These are phyloP conservation scores for Hyparrhenia diplandra DNA, from an alignment of 176 grass and related monocot genomes.

Conservation along the genomic window DNA sequence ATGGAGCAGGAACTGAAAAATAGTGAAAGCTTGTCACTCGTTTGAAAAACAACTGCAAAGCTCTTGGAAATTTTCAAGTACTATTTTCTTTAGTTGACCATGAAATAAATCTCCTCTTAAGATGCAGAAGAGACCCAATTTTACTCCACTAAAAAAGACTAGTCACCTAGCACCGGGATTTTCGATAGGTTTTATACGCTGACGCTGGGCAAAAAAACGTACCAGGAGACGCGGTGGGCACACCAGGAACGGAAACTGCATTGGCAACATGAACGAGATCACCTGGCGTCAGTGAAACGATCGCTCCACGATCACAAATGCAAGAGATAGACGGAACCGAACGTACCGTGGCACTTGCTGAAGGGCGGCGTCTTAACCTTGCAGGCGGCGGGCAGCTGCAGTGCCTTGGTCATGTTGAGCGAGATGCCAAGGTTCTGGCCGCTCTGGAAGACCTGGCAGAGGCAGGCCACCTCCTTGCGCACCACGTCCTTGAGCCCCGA, in stretches of 20 bases:
- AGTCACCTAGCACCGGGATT: background rate
- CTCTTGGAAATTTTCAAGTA: background rate
- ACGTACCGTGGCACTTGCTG: conserved; percentile 77
- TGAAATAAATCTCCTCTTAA: no score
- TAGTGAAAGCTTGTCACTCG: background rate
- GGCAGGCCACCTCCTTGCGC: conserved; percentile 48
- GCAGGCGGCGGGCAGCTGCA: conserved; percentile 71
- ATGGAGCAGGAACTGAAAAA: conserved; percentile 45
- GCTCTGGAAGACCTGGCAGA: conserved; percentile 67
- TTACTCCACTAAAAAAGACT: background rate
- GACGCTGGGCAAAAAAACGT: background rate
- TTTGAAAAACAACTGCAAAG: background rate
- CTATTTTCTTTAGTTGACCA: no score
- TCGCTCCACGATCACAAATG: background rate
- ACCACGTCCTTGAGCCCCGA: conserved; percentile 74
- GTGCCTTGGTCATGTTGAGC: conserved; percentile 79
- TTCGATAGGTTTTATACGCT: background rate
- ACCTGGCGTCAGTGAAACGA: background rate
- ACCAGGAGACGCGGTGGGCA: conserved; percentile 36
- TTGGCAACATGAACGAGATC: background rate
- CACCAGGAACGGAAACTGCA: conserved; percentile 49
- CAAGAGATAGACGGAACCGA: background rate
- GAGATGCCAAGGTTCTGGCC: conserved; percentile 49
- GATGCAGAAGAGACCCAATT: background rate
- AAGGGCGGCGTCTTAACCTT: conserved; percentile 75